Evolutionary conservation across 169 alveolate genomes (phyloP), one percentile per base, ranked within the genome.

Genomic region (Eimeria necatrix): DNA sequence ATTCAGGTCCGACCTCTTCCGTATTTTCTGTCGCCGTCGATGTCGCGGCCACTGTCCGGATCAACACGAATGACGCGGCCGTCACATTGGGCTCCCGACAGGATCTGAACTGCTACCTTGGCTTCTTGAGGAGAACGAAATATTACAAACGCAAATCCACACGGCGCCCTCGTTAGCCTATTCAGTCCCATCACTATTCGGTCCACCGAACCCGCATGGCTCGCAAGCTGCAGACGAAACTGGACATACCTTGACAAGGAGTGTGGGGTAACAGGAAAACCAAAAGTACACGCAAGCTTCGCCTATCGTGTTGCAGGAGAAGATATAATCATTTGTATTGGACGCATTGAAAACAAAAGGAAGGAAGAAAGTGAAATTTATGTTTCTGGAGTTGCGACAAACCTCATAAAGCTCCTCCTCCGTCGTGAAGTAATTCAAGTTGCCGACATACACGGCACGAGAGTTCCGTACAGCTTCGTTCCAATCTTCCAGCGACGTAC

Each of bases 81-180:
- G 51, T 96, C 97, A 71, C 96, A 96, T 26, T 32, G 74, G 48
- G 95, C 76, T 22, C 96, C 96, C 52, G 96, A 93, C 24, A 96
- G 91, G 22, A 95, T 68, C 22, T 95, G 51, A 20, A 96, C 93
- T 20, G 97, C 96, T 53, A 94, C 78, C 10, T 95, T 91, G 22
- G 99, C 99, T 70, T 97, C 98, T 73, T 88, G 97, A 71, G 97
- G 97, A 16, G 96, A 96, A 68, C 89, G 96, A 93, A 95, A 98
- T 96, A 97, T 98, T 7, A 98, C 98, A 95, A 98, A 98, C 86
- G 99, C 98, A 93, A 98, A 98, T 5, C 99, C 99, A 91, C 99
- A 98, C 22, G 99, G 99, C 46, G 97, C 96, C 64, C 96, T 95
- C 59, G 98, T 96, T 18, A 96, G 96, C 78, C 97, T 94, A 93